Percentiles rank a stretch among this genome's conserved stretches.
These are phyloP conservation scores for Alternaria rosae DNA, from an alignment of 2,329 filamentous ascomycete genomes.

Conservation along the genomic window DNA sequence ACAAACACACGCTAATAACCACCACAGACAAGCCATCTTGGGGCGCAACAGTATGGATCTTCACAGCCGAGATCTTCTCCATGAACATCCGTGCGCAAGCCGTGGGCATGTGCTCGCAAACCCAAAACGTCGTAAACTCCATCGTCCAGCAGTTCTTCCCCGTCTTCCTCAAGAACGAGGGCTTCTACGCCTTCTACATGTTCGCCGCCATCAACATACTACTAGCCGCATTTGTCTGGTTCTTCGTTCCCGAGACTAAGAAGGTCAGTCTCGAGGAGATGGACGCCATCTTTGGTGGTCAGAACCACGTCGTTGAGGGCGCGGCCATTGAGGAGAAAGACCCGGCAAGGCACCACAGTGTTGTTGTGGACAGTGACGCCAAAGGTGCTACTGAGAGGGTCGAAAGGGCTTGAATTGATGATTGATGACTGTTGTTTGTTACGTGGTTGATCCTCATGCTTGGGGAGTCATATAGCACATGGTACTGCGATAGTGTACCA, in stretches of 20 bases:
- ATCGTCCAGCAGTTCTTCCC: slow-evolving; percentile 77
- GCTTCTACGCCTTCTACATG: slow-evolving; percentile 65
- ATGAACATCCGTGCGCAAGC: slow-evolving; percentile 77
- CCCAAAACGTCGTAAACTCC: slow-evolving; percentile 68
- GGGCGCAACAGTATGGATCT: slow-evolving; percentile 76
- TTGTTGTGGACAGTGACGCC: slow-evolving; percentile 27
- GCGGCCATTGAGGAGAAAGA: slow-evolving; percentile 56
- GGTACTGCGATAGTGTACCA: slow-evolving; percentile 5
- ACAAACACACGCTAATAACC: slow-evolving; percentile 28
- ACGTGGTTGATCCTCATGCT: not conserved
- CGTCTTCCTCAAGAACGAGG: slow-evolving; percentile 67
- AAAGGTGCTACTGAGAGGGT: slow-evolving; percentile 28
- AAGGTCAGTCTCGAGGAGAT: slow-evolving; percentile 63
- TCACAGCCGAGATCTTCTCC: slow-evolving; percentile 72
- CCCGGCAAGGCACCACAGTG: slow-evolving; percentile 38
- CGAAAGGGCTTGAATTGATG: not conserved
- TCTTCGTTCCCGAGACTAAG: slow-evolving; percentile 55
- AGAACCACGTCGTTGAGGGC: slow-evolving; percentile 64
- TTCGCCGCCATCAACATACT: slow-evolving; percentile 58
- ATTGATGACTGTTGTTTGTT: not conserved
- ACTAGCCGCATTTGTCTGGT: slow-evolving; percentile 52
- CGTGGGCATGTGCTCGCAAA: slow-evolving; percentile 70
- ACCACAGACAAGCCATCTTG: slow-evolving; percentile 69
- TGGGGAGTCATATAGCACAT: not conserved
- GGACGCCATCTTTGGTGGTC: slow-evolving; percentile 63